phyloP scores from a whole-genome alignment of 1,284 basidiomycete genomes.

The Waitea zeae region DNA sequence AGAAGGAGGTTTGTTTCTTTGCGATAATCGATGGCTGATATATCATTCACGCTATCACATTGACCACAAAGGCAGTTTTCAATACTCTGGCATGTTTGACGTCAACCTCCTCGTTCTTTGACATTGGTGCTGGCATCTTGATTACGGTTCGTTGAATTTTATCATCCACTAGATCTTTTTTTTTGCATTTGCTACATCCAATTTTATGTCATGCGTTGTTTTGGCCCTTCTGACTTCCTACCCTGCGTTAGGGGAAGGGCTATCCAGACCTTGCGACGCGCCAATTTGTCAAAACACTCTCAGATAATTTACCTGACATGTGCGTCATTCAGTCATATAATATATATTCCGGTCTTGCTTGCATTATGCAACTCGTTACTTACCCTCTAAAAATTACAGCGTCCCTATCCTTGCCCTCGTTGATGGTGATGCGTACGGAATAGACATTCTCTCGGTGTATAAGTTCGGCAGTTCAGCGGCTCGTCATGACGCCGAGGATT shows the following conservation, averaged over 20 bases:
- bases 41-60: background rate
- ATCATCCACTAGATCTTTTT: too few relatives aligned
- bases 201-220: too few relatives aligned
- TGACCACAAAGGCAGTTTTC: too few relatives aligned
- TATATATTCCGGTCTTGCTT: too few relatives aligned
- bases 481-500: slow-evolving; percentile 43
- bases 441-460: slow-evolving; percentile 81
- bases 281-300: slow-evolving; percentile 57
- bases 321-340: slow-evolving; percentile 10
- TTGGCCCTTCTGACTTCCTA: too few relatives aligned
- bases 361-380: too few relatives aligned
- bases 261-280: slow-evolving; percentile 86
- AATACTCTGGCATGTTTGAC: too few relatives aligned
- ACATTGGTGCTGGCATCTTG: too few relatives aligned
- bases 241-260: too few relatives aligned
- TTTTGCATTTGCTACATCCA: too few relatives aligned
- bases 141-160: too few relatives aligned
- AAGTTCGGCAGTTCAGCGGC: slow-evolving; percentile 49
- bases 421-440: slow-evolving; percentile 79
- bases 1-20: slow-evolving; percentile 62
- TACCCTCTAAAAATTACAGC: slow-evolving; percentile 18
- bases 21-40: background rate
- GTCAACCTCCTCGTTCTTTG: too few relatives aligned
- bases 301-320: slow-evolving; percentile 40
- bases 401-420: slow-evolving; percentile 66